Percentiles rank a stretch among this genome's conserved stretches.
phyloP scores from a whole-genome alignment of 2,329 filamentous ascomycete species.

The Nigrospora oryzae region DNA sequence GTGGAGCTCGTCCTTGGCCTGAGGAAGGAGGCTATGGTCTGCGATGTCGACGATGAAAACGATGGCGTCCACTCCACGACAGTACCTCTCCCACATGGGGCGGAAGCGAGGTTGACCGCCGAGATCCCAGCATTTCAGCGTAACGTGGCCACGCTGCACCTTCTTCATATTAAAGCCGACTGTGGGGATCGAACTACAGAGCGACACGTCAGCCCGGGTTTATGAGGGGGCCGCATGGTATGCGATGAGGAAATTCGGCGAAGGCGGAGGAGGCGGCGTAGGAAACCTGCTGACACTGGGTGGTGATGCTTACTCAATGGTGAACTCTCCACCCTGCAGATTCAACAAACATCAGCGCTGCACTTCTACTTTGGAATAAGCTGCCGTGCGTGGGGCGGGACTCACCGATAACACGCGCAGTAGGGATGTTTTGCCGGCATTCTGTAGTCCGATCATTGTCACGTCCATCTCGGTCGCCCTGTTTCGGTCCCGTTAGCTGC shows the following conservation, averaged over 20 bases:
- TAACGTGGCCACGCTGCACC: constrained; percentile 95
- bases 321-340: constrained; percentile 88
- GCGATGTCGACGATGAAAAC: constrained; percentile 98
- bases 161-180: constrained; percentile 99
- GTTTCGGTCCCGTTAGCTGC: constrained; percentile 10
- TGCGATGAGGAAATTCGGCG: constrained; percentile 6
- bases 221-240: constrained; percentile 1
- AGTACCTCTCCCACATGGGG: constrained; percentile 99
- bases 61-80: constrained; percentile 93
- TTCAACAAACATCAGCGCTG: constrained; percentile 23
- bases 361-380: background rate
- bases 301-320: constrained; percentile 74
- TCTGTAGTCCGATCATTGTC: constrained; percentile 96
- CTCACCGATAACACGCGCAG: constrained; percentile 91
- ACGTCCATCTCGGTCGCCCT: constrained; percentile 99
- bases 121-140: constrained; percentile 97
- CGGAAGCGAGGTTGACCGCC: constrained; percentile 95
- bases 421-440: constrained; percentile 94
- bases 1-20: constrained; percentile 89
- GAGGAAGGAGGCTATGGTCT: constrained; percentile 69
- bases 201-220: constrained; percentile 26
- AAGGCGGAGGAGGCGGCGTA: constrained; percentile 3
- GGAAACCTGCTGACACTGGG: background rate
- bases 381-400: constrained; percentile 6
- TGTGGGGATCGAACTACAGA: constrained; percentile 84